Base-by-base conservation (phyloP, 768 basidiomycete species). In the Boletellus sp. region DNA sequence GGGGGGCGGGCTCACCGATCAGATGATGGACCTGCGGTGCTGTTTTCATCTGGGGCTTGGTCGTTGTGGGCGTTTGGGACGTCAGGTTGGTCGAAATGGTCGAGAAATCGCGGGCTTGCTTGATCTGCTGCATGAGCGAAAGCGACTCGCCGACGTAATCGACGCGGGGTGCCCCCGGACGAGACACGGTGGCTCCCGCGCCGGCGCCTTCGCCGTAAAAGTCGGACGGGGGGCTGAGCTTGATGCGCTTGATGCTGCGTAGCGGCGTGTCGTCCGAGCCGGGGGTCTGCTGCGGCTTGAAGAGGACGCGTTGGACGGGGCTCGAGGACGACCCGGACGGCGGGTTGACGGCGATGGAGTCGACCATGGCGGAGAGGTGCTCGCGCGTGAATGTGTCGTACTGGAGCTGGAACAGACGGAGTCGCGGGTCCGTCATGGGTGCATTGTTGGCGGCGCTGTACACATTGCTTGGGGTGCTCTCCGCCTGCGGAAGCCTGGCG, bases 331-430 rank as follows among this genome's bases (percentile, higher is more conserved):
- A 71, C 4, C 69, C 81, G 24, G 87, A 85, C 0, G 81, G 80
- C 0, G 84, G 81, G 54, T 87, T 84, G 35, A 87, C 73, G n/a
- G 91, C 93, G 52, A 97, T 94, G 3, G 92, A 90, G 57, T 96
- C 94, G 2, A 95, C 93, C 70, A 98, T 80, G 0, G 90, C 92
- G 3, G 91, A 92, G 37, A 98, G 80, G 63, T 96, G 92, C 19
- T 95, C 90, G 38, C 93, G 82, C 1, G 95, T 99, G 63, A 90
- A 94, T 0, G 95, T 97, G 67, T 99, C 95, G 62, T 97, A 98
- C 56, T 92, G 85, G 45, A 94, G 89, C 62, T 93, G 88, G 70
- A 98, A 97, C 33, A 97, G 77, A 12, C 86, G 84, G 11, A 93
- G 78, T 24, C 84, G 83, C 3, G 89, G 83, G 61, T 91, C 89